Evolutionary conservation across 371 early-diverging fungal genomes (phyloP).

Genomic region (Mortierella sp.): DNA sequence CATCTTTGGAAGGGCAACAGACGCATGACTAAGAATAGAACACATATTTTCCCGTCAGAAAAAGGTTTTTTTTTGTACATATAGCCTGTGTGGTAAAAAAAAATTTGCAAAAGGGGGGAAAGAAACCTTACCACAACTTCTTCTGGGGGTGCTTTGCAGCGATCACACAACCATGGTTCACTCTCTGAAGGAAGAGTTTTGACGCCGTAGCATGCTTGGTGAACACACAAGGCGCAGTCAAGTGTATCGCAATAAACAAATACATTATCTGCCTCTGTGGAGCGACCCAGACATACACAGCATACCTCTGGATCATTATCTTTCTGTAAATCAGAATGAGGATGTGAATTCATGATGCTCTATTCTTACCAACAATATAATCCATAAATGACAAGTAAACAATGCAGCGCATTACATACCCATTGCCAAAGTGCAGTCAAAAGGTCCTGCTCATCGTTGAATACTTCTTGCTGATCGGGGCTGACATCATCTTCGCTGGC

Average conservation of each 20-base stretch:
- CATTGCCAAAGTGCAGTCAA: conserved; percentile 52
- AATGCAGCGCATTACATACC: conserved; percentile 18
- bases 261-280: conserved; percentile 58
- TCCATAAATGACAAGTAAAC: background rate
- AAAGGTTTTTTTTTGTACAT: conserved; percentile 12
- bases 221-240: conserved; percentile 63
- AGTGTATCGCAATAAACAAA: conserved; percentile 65
- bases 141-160: conserved; percentile 58
- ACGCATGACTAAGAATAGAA: conserved; percentile 59
- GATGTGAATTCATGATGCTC: too few species aligned
- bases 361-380: background rate
- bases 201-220: conserved; percentile 63
- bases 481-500: conserved; percentile 40
- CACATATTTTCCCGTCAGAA: conserved; percentile 17
- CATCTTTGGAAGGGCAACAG: conserved; percentile 63
- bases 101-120: conserved; percentile 4
- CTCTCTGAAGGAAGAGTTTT: conserved; percentile 53
- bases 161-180: conserved; percentile 64
- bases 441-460: conserved; percentile 50
- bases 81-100: conserved; percentile 5
- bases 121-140: conserved; percentile 57
- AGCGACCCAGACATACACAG: conserved; percentile 63
- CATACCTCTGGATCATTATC: conserved; percentile 63
- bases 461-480: conserved; percentile 30
- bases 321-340: conserved; percentile 40